These are phyloP conservation scores for Plectosphaerella plurivora DNA, from an alignment of 2,329 filamentous ascomycete genomes.

Conservation along the genomic window DNA sequence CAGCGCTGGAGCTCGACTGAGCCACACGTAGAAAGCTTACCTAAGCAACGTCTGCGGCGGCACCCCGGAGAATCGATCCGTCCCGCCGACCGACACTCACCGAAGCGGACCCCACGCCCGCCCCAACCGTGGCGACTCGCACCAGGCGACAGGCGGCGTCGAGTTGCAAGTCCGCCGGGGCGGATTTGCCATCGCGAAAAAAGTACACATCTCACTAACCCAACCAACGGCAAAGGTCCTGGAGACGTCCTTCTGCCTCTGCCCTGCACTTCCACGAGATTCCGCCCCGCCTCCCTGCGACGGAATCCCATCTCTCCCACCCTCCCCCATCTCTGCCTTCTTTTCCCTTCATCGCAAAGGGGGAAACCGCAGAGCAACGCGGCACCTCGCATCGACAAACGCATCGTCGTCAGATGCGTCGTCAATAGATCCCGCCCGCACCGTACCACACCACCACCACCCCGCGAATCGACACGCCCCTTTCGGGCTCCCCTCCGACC, in stretches of 20 bases:
- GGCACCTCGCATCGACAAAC: neutral
- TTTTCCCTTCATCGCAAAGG: neutral
- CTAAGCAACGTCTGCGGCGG: too few species aligned
- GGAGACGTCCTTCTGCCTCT: neutral
- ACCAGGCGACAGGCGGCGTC: too few species aligned
- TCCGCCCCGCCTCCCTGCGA: neutral
- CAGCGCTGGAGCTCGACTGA: too few species aligned
- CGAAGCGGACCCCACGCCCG: too few species aligned
- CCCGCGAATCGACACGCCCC: neutral
- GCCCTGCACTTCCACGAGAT: neutral
- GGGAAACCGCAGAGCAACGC: neutral
- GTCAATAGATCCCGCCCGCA: neutral
- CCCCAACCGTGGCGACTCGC: too few species aligned
- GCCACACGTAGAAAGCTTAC: too few species aligned
- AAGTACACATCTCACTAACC: neutral
- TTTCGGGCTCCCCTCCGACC: slow-evolving; percentile 8
- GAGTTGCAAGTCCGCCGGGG: too few species aligned
- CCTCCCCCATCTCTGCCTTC: neutral
- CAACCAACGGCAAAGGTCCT: neutral
- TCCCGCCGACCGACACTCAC: too few species aligned
- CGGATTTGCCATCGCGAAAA: neutral
- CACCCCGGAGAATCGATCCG: too few species aligned
- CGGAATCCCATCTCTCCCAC: neutral
- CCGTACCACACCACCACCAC: neutral
- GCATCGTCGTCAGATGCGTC: neutral